Evolutionary conservation across 2,329 filamentous ascomycete species (phyloP), one percentile per base, ranked within the genome.

Genomic region (Colletotrichum siamense): DNA sequence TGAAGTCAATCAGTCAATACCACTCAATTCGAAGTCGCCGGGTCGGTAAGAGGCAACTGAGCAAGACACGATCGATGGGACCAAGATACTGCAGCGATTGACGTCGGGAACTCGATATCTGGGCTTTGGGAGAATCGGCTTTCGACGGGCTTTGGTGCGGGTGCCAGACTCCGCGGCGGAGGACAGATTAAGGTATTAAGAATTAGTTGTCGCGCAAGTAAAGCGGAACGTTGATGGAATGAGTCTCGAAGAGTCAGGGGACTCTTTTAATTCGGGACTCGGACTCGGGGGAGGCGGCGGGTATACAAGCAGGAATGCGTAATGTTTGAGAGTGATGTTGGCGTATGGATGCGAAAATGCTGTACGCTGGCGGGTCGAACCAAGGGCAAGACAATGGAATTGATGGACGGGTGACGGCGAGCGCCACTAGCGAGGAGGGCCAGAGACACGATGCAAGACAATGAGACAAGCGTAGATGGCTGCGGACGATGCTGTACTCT

Each of bases 121-220:
- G 39, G 55, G 13, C 5, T 65, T 66, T 18, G 39, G 36, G 18
- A 55, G 28, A 28, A 57, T 64, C 34, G 64, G 28, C 13, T 63
- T 34, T 36, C 28, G 62, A 52, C 67, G 72, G 36, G 36, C 30
- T 71, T 59, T 36, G 18, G 26, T 63, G 74, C 75, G 76, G 67
- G 75, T 77, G 34, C 75, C 77, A 75, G 77, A 77, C 77, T 69
- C 77, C 71, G 74, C 75, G 71, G 62, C 44, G 71, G 72, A 44
- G 71, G 71, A 63, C 68, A 70, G 62, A 78, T 78, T 78, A 77
- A 52, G 69, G 15, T 70, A 78, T 78, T 78, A 78, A 71, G 32
- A 24, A 78, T 78, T 78, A 78, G 26, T 66, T 49, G 32, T 64
- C 62, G 57, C 52, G 62, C 74, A 77, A 71, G 69, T 57, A 71